Conservation (phyloP, 2,329 filamentous ascomycete species). For the Emmonsiellopsis sp. region DNA sequence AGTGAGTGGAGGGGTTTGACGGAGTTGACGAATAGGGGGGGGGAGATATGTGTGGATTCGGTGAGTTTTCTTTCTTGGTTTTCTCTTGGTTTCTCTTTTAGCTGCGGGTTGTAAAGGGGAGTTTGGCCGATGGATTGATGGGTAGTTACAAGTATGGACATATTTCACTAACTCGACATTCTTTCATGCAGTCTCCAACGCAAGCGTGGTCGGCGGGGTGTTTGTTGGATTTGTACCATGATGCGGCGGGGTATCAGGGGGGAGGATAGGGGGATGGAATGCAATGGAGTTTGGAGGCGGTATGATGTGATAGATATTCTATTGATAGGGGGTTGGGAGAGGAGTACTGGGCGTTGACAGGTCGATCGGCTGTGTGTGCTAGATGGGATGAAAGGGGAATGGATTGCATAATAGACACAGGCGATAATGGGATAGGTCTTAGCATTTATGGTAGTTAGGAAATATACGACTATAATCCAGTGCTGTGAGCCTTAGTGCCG, state of each 20-base stretch:
- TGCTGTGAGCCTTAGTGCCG: no score
- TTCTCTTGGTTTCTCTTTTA: background rate
- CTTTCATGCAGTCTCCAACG: conserved; percentile 61
- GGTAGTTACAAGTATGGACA: background rate
- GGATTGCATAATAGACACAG: no score
- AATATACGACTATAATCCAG: no score
- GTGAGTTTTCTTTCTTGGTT: conserved; percentile 44
- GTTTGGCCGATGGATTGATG: background rate
- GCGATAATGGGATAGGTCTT: no score
- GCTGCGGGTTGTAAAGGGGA: conserved; percentile 2
- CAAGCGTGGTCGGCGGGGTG: conserved; percentile 96
- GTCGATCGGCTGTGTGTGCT: no score
- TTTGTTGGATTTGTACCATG: conserved; percentile 91
- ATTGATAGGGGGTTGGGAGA: no score
- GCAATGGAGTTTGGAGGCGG: no score
- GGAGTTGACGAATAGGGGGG: conserved; percentile 86
- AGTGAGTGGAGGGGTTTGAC: conserved; percentile 84
- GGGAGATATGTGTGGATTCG: conserved; percentile 76
- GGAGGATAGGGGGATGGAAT: background rate
- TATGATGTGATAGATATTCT: no score
- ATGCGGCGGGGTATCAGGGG: conserved; percentile 50
- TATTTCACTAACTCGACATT: conserved; percentile 10
- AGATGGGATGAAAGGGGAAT: no score
- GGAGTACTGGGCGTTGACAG: no score
- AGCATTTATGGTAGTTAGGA: no score